Evolutionary conservation across 1,284 basidiomycete species (phyloP).

Genomic region (Volvariella volvacea): DNA sequence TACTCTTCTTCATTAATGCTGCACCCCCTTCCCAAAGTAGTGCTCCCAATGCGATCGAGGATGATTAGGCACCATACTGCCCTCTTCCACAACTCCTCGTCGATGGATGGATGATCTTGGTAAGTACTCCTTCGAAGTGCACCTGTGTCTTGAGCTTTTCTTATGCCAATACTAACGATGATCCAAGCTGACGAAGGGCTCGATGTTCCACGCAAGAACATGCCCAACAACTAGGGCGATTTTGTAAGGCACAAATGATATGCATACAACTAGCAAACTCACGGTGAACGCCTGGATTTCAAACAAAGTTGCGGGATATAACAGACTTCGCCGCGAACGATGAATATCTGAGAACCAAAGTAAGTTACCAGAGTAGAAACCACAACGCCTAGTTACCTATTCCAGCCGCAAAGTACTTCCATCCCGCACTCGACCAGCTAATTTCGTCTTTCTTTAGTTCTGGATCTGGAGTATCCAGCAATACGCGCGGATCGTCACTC

Average conservation of each 20-base stretch:
- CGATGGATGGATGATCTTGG: constrained; percentile 32
- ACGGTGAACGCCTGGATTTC: constrained; percentile 66
- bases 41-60: constrained; percentile 59
- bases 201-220: constrained; percentile 48
- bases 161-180: constrained; percentile 58
- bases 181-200: constrained; percentile 60
- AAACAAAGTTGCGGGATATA: constrained; percentile 61
- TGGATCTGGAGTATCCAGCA: constrained; percentile 27
- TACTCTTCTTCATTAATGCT: constrained; percentile 76
- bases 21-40: constrained; percentile 65
- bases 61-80: constrained; percentile 69
- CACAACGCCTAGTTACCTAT: constrained; percentile 29
- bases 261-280: constrained; percentile 14
- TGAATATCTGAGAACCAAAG: constrained; percentile 35
- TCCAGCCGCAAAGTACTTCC: constrained; percentile 56
- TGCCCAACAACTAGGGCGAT: constrained; percentile 31
- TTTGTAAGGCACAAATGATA: neutral
- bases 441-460: constrained; percentile 10
- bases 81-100: constrained; percentile 74
- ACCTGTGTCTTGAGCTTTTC: constrained; percentile 66
- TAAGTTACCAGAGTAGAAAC: constrained; percentile 8
- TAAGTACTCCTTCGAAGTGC: constrained; percentile 58
- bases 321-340: constrained; percentile 46
- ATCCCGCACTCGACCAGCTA: constrained; percentile 55
- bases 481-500: constrained; percentile 58